Base-by-base conservation (phyloP, 2,329 filamentous ascomycete genomes). In the Stenocarpella maydis region DNA sequence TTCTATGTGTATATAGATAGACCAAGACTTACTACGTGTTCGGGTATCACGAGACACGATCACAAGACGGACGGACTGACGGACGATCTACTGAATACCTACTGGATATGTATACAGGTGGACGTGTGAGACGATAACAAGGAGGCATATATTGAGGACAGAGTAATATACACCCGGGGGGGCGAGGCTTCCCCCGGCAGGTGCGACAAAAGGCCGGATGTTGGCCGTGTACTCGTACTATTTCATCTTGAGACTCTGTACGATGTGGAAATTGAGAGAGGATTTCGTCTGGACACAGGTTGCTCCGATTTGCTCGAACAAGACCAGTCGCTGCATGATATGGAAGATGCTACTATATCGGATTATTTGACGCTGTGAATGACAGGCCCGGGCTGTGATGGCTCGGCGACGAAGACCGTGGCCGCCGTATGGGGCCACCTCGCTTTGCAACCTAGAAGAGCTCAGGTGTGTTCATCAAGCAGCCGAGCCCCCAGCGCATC, bases 1-100 rank as follows among this genome's bases (percentile, higher is more conserved):
- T 47, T 43, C 45, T 61, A 63, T 61, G 65, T 70, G 55, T 70
- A 68, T 54, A 70, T 70, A 70, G 34, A 61, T 52, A 68, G 49
- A 64, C 47, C 67, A 64, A 69, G 50, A 55, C 49, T 49, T 54
- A 34, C 50, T 39, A 54, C 67, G 58, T 69, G 67, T 69, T 65
- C 67, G 49, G 67, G 67, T 41, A 55, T 55, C 58, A 65, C 58
- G 66, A 68, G 45, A n/a, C 37, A 67, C 53, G 64, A 67, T 49
- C 52, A 67, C 64, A 67, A 55, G 54, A 58, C 54, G 47, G 53
- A 49, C 47, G 34, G 61, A 49, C 47, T 21, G 61, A 55, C 52
- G 43, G 64, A 43, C 21, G 24, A 49, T 8, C 64, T 55, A 58
- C 41, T 67, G 50, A 49, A 49, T 67, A 67, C 64, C 64, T 67